Evolutionary conservation across 345 rosid genomes (phyloP).

Genomic region (Combretum micranthum): DNA sequence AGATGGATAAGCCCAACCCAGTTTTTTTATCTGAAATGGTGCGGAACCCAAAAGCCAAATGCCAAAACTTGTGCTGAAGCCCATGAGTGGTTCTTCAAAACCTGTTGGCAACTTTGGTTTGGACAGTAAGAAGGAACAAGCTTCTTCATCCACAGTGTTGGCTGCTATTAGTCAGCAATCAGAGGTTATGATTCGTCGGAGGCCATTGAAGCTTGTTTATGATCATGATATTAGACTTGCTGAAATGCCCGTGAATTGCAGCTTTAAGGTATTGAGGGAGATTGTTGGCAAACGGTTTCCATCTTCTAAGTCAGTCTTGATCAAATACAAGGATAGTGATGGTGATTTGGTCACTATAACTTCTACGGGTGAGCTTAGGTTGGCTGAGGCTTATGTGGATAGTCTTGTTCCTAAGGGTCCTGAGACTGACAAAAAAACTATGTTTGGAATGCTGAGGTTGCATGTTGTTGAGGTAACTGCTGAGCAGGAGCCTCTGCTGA

Average conservation of each 20-base stretch:
- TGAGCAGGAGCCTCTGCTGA: slow-evolving; percentile 78
- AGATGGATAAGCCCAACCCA: slow-evolving; percentile 40
- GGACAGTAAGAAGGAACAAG: slow-evolving; percentile 25
- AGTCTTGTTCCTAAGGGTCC: slow-evolving; percentile 45
- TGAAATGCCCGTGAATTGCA: slow-evolving; percentile 81
- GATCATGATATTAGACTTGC: slow-evolving; percentile 88
- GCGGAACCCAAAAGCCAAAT: slow-evolving; percentile 35
- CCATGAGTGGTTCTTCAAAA: slow-evolving; percentile 41
- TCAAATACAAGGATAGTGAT: slow-evolving; percentile 81
- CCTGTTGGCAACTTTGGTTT: slow-evolving; percentile 16
- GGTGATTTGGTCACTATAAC: slow-evolving; percentile 94
- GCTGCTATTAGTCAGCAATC: slow-evolving; percentile 15
- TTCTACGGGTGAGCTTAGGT: slow-evolving; percentile 60
- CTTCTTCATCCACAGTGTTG: slow-evolving; percentile 17
- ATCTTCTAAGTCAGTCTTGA: slow-evolving; percentile 76
- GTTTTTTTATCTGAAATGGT: slow-evolving; percentile 45
- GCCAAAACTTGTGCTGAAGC: slow-evolving; percentile 56
- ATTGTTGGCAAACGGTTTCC: slow-evolving; percentile 72
- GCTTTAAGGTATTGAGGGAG: slow-evolving; percentile 72
- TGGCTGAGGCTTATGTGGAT: slow-evolving; percentile 70
- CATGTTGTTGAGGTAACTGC: slow-evolving; percentile 87
- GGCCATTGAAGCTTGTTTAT: slow-evolving; percentile 84
- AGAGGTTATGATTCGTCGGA: slow-evolving; percentile 40
- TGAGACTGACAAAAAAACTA: slow-evolving; percentile 39
- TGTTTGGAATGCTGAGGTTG: slow-evolving; percentile 69